Evolutionary conservation across 2,329 filamentous ascomycete genomes (phyloP).

Genomic region (Colletotrichum eleusines): DNA sequence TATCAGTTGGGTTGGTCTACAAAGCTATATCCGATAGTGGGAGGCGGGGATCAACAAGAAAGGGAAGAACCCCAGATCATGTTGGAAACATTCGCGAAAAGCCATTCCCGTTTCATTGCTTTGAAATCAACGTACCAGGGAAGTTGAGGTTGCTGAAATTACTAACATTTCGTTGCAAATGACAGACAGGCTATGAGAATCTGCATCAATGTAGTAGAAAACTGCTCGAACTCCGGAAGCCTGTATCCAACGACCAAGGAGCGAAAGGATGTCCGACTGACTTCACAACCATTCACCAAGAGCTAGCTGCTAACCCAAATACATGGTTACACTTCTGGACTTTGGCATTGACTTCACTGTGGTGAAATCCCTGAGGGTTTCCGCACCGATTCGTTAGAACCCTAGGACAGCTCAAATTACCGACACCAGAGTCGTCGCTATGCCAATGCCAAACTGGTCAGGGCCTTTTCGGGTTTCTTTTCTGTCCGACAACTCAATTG

Average conservation of each 20-base stretch:
- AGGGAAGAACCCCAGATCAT: background rate
- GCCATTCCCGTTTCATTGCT: background rate
- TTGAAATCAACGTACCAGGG: background rate
- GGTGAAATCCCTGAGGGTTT: background rate
- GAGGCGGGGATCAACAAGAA: background rate
- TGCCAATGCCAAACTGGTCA: background rate
- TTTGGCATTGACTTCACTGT: background rate
- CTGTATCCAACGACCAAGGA: background rate
- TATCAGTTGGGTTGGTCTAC: background rate
- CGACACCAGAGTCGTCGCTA: background rate
- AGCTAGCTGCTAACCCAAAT: background rate
- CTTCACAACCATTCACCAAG: background rate
- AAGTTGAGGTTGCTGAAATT: background rate
- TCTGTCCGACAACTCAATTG: too few species aligned
- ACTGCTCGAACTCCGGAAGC: background rate
- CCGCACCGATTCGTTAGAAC: background rate
- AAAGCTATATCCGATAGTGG: background rate
- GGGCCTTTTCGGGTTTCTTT: background rate
- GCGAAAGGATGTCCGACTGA: background rate
- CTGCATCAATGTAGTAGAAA: background rate
- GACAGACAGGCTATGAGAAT: background rate
- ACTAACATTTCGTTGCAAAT: background rate
- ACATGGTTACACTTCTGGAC: background rate
- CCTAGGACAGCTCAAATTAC: background rate
- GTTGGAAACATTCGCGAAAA: background rate